Evolutionary conservation across 2,329 filamentous ascomycete species (phyloP).

Genomic region (Colletotrichum brevisporum): DNA sequence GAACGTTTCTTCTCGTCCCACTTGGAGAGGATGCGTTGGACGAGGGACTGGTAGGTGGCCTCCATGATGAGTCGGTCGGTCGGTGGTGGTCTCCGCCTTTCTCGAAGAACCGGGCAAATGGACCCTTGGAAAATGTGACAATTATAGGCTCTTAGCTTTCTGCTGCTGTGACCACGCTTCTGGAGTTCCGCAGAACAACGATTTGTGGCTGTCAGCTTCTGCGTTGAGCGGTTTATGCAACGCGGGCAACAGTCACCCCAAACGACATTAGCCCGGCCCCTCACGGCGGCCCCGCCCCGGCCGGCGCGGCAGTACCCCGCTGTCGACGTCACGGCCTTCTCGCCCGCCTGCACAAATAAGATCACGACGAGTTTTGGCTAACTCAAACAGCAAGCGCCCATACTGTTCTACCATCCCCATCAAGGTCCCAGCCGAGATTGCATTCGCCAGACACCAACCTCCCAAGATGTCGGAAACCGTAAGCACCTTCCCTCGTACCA

Average conservation of each 20-base stretch:
- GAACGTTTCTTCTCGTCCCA: constrained; percentile 42
- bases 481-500: background rate
- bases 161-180: background rate
- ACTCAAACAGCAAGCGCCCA: background rate
- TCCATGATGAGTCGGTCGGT: constrained; percentile 42
- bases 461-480: constrained; percentile 26
- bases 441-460: background rate
- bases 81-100: no score
- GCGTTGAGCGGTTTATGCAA: no score
- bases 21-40: constrained; percentile 42
- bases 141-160: background rate
- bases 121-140: background rate
- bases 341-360: constrained; percentile 15
- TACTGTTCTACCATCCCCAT: background rate
- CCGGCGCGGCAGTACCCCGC: constrained; percentile 32
- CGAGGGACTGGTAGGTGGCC: constrained; percentile 44
- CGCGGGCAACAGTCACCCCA: constrained; percentile 26
- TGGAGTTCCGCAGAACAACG: background rate
- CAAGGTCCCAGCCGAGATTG: background rate
- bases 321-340: constrained; percentile 26
- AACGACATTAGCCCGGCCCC: constrained; percentile 21
- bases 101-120: background rate
- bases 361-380: background rate
- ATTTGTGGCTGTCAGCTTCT: background rate
- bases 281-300: constrained; percentile 32